Evolutionary conservation across 1,284 basidiomycete species (phyloP), one percentile per base, ranked within the genome.

Genomic region (Tilletia horrida): DNA sequence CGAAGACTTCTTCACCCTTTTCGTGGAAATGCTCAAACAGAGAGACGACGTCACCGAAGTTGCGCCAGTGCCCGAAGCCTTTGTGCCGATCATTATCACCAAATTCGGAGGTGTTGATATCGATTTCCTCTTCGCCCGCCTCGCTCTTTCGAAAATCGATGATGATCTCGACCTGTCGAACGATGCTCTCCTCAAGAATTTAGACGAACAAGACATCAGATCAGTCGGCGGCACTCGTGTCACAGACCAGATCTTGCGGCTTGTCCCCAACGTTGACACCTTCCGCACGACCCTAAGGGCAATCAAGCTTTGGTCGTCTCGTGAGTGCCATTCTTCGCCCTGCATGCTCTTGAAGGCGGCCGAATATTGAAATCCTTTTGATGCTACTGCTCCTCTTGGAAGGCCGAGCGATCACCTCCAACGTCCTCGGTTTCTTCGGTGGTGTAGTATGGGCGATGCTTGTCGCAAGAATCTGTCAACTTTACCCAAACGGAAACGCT

Each of bases 371-470:
- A 57, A 27, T 40, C 62, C n/a, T 64, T 61, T 68, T 66, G 75
- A 31, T 72, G 64, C 13, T 18, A 3, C 11, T 63, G 44, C 47
- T 66, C 6, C 48, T 61, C 50, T 48, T 14, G 11, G 44, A 76
- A 94, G 92, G 89, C 73, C 87, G 93, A 83, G 96, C 94, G 27
- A 96, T 99, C 71, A 97, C 97, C 83, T 94, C 93, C 3, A 99
- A 99, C 83, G 92, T 97, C 18, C 92, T 95, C 78, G 96, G 95
- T 29, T 99, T 97, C 83, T 87, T 95, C 52, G 96, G 96, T 73
- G 96, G 96, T 83, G 95, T 98, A 2, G 95, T 94, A 23, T 99
- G 96, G 96, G 93, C 94, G 7, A 92, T 98, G 86, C 87, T 97
- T 62, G 94, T 97, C 13, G 96, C 96, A 61, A 89, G 96, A 81